Percentiles rank a stretch among this genome's conserved stretches.
Evolutionary conservation across 371 early-diverging fungal genomes (phyloP).

Genomic region (Mycotypha africana): DNA sequence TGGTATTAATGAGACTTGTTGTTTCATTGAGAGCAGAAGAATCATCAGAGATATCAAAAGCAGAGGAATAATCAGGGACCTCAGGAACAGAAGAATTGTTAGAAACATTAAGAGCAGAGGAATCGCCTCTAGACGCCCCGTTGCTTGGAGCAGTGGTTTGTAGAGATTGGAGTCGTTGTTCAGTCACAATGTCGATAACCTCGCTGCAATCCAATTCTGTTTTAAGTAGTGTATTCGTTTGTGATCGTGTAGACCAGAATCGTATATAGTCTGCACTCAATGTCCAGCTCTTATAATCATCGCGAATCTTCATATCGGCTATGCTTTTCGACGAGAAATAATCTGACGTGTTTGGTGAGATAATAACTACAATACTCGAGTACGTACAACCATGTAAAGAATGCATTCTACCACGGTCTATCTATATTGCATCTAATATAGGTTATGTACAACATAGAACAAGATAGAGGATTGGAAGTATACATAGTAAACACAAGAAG

Average conservation of each 20-base stretch:
- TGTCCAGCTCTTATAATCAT: too few species aligned
- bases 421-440: too few species aligned
- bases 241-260: too few species aligned
- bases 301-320: too few species aligned
- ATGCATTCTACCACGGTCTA: too few species aligned
- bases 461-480: too few species aligned
- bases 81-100: conserved; percentile 7
- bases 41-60: conserved; percentile 4
- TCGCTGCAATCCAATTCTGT: conserved; percentile 13
- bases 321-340: too few species aligned
- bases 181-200: conserved; percentile 18
- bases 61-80: conserved; percentile 5
- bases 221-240: conserved; percentile 8
- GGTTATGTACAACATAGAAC: too few species aligned
- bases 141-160: conserved; percentile 11
- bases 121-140: conserved; percentile 1
- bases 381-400: too few species aligned
- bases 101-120: conserved; percentile 10
- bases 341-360: too few species aligned
- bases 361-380: too few species aligned
- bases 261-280: conserved; percentile 5
- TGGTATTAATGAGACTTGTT: conserved; percentile 12
- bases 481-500: too few species aligned
- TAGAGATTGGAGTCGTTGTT: conserved; percentile 19
- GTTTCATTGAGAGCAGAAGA: conserved; percentile 10